Evolutionary conservation across 352 stramenopile genomes (phyloP).

Genomic region (Globisporangium spiculum): DNA sequence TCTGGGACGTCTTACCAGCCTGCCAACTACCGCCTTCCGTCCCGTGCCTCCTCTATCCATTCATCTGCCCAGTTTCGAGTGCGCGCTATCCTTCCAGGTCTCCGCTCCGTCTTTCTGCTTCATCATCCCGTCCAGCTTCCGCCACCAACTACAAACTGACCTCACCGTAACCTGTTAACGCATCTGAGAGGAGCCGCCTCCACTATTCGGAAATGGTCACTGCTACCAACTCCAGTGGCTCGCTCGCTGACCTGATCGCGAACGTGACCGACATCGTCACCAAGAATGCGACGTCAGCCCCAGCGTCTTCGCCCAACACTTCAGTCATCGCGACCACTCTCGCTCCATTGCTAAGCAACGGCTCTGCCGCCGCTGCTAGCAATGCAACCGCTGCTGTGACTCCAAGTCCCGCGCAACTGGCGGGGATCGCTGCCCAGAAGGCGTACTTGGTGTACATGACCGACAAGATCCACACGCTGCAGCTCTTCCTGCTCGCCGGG

Average conservation of each 20-base stretch:
- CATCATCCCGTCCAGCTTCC: neutral
- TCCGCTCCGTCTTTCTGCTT: neutral
- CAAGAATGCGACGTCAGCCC: constrained; percentile 1
- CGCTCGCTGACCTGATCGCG: neutral
- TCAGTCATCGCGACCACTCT: neutral
- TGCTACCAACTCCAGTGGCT: neutral
- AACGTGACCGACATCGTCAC: constrained; percentile 1
- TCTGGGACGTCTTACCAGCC: neutral
- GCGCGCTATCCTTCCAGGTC: neutral
- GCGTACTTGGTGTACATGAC: constrained; percentile 37
- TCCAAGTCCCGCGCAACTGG: constrained; percentile 30
- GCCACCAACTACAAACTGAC: neutral
- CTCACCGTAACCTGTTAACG: constrained; percentile 2
- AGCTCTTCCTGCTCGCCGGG: constrained; percentile 50
- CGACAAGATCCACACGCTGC: constrained; percentile 41
- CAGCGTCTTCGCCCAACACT: neutral
- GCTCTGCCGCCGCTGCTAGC: neutral
- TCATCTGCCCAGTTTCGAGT: neutral
- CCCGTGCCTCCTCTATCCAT: neutral
- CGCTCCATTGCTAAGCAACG: constrained; percentile 6
- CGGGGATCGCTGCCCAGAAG: constrained; percentile 26
- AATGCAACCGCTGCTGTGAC: constrained; percentile 13
- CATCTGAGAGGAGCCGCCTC: neutral
- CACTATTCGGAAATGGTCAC: neutral
- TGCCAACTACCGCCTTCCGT: neutral